phyloP scores from a whole-genome alignment of 2,329 filamentous ascomycete species.

The Shiraia bambusicola region DNA sequence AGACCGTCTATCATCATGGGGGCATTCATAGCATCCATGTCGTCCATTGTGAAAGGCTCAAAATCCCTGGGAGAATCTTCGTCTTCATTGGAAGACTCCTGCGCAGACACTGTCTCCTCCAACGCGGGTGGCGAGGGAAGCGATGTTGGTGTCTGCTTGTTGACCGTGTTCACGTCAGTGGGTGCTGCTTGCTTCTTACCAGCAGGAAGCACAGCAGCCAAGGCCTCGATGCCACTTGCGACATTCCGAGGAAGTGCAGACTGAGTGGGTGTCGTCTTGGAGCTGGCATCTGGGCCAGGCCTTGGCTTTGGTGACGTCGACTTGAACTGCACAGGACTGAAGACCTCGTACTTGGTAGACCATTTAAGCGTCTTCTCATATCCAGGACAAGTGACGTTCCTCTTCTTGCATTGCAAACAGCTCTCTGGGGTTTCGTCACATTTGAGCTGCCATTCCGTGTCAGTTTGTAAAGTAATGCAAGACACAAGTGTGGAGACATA shows the following conservation, averaged over 20 bases:
- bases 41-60: conserved; percentile 30
- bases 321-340: conserved; percentile 37
- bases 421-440: conserved; percentile 48
- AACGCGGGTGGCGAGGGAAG: conserved; percentile 20
- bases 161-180: conserved; percentile 10
- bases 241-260: conserved; percentile 33
- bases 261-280: conserved; percentile 10
- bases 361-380: conserved; percentile 52
- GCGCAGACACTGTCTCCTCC: conserved; percentile 18
- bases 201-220: conserved; percentile 40
- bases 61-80: conserved; percentile 25
- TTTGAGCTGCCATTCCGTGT: conserved; percentile 42
- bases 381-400: conserved; percentile 49
- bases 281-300: conserved; percentile 9
- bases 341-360: conserved; percentile 54
- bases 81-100: conserved; percentile 30
- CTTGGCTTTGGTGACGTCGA: conserved; percentile 18
- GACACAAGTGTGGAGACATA: conserved; percentile 10
- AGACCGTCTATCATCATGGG: conserved; percentile 28
- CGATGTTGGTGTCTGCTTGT: conserved; percentile 20
- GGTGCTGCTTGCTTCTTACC: conserved; percentile 25
- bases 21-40: conserved; percentile 26
- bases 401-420: conserved; percentile 49
- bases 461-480: conserved; percentile 10
- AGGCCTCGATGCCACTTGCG: conserved; percentile 37